phyloP scores from a whole-genome alignment of 345 rosid genomes.

The Trapa incisa region DNA sequence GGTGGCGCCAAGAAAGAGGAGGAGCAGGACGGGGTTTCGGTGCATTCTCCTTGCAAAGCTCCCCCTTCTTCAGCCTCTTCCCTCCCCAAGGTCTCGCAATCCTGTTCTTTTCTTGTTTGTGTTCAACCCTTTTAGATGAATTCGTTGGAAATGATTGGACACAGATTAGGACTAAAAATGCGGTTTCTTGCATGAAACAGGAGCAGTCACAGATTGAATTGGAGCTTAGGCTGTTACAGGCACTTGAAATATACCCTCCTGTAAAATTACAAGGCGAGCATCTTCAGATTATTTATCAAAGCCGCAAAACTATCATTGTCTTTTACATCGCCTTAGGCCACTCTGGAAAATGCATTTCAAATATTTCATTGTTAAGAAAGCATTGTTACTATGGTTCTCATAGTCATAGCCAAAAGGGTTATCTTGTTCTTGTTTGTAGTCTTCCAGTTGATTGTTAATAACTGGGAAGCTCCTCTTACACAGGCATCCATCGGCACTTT shows the following conservation, averaged over 20 bases:
- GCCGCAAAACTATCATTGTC: no score
- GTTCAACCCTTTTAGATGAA: not conserved
- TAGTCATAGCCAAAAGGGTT: not conserved
- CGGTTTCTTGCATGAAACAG: constrained; percentile 18
- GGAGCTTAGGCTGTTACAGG: constrained; percentile 86
- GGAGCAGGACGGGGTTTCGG: constrained; percentile 88
- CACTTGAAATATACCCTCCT: constrained; percentile 85
- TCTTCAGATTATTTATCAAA: not conserved
- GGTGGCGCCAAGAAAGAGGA: constrained; percentile 37
- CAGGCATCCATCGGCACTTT: constrained; percentile 93
- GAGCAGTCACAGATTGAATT: constrained; percentile 90
- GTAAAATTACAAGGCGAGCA: constrained; percentile 59
- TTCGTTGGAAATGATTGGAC: not conserved
- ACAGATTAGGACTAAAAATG: not conserved
- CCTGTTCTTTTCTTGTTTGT: not conserved
- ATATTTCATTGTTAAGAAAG: no score
- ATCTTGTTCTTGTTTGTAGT: not conserved
- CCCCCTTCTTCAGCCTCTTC: constrained; percentile 94
- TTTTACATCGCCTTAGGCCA: no score
- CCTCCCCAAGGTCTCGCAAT: constrained; percentile 55
- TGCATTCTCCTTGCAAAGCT: constrained; percentile 91
- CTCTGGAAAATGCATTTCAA: not conserved
- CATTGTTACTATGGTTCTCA: not conserved
- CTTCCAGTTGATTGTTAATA: not conserved
- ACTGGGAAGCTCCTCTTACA: constrained; percentile 6